Conservation (phyloP, 768 basidiomycete genomes). For the Cystobasidium ongulense region DNA sequence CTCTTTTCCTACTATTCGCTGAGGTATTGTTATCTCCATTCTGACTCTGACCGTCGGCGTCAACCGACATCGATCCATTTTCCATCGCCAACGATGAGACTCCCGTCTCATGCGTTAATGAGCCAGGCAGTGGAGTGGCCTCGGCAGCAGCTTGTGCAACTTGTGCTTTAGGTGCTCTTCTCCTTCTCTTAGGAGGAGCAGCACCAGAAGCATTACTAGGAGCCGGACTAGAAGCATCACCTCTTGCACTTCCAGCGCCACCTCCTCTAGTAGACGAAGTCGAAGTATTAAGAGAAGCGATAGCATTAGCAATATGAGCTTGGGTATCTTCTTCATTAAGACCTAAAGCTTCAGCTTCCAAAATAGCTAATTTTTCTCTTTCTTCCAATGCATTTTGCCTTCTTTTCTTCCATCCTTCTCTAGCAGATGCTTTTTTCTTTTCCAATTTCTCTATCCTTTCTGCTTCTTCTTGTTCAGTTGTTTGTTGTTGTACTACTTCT, state of each 20-base stretch:
- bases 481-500: background rate
- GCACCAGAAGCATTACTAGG: background rate
- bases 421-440: constrained; percentile 31
- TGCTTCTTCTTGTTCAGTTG: background rate
- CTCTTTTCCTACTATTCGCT: constrained; percentile 49
- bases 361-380: constrained; percentile 13
- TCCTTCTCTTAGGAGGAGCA: background rate
- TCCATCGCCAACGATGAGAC: background rate
- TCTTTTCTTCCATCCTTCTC: constrained; percentile 34
- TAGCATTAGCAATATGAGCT: background rate
- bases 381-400: constrained; percentile 12
- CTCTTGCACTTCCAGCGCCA: background rate
- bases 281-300: background rate
- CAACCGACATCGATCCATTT: background rate
- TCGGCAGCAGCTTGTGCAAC: background rate
- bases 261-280: background rate
- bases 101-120: background rate
- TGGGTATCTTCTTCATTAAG: background rate
- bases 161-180: background rate
- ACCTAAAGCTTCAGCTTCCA: constrained; percentile 5
- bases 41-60: background rate
- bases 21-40: constrained; percentile 45
- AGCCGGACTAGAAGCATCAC: background rate
- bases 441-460: constrained; percentile 14
- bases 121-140: background rate